These are phyloP conservation scores for Pythium aquatile DNA, from an alignment of 352 stramenopile species.

Conservation along the genomic window DNA sequence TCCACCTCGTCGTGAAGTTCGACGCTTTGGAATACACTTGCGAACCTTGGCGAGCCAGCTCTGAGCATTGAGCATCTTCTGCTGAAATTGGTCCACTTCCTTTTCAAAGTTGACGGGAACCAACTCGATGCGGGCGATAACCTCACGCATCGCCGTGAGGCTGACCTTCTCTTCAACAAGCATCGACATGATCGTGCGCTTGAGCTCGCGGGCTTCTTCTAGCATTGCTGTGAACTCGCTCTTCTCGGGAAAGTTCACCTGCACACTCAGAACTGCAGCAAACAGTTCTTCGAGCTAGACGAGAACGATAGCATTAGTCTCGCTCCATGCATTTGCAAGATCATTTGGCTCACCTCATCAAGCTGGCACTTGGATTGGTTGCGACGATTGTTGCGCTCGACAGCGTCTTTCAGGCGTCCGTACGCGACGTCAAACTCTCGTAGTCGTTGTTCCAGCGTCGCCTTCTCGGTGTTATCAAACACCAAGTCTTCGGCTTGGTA, in stretches of 20 bases:
- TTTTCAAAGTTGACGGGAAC: constrained; percentile 84
- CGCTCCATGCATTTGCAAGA: not conserved
- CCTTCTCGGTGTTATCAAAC: constrained; percentile 42
- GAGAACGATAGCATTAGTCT: not conserved
- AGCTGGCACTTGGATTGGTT: constrained; percentile 66
- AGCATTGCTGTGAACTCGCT: constrained; percentile 44
- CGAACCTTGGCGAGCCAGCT: constrained; percentile 83
- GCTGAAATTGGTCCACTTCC: constrained; percentile 77
- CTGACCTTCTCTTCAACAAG: constrained; percentile 81
- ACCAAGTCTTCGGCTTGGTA: constrained; percentile 62
- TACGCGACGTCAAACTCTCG: constrained; percentile 55
- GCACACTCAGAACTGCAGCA: constrained; percentile 32
- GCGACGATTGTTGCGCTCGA: constrained; percentile 61
- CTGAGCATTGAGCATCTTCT: constrained; percentile 84
- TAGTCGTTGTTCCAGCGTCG: constrained; percentile 40
- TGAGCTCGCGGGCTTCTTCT: constrained; percentile 59
- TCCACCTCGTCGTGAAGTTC: constrained; percentile 51
- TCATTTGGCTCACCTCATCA: constrained; percentile 35
- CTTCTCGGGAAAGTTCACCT: constrained; percentile 71
- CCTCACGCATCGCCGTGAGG: constrained; percentile 72
- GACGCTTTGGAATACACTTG: constrained; percentile 84
- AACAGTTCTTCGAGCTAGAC: constrained; percentile 48
- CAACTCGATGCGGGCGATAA: constrained; percentile 79
- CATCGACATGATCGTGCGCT: constrained; percentile 63
- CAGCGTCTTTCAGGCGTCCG: constrained; percentile 57